Conservation (phyloP, 306 rosid species). For the Rosa multiflora region DNA sequence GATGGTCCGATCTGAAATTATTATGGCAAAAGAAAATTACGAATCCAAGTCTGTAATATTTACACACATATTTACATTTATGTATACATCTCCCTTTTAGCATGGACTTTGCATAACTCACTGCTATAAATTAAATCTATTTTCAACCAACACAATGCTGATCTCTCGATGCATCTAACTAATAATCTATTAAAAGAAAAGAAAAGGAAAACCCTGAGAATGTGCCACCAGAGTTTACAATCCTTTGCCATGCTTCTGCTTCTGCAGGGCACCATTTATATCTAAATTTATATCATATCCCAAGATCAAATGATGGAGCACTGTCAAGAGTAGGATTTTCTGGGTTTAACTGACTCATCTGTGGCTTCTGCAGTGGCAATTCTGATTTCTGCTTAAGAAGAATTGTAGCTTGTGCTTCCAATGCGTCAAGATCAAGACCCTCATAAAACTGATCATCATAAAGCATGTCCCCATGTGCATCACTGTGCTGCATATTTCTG, state of each 20-base stretch:
- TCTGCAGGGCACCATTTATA: slow-evolving; percentile 5
- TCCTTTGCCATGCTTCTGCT: not conserved
- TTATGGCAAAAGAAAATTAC: too few species aligned
- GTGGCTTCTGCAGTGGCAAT: slow-evolving; percentile 37
- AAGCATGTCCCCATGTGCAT: slow-evolving; percentile 34
- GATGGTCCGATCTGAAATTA: too few species aligned
- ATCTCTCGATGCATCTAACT: not conserved
- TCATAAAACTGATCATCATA: slow-evolving; percentile 70
- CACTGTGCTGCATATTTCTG: slow-evolving; percentile 28
- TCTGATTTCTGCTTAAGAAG: slow-evolving; percentile 61
- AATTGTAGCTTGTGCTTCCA: slow-evolving; percentile 77
- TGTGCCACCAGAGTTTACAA: not conserved
- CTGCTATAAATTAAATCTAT: not conserved
- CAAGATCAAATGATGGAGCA: slow-evolving; percentile 89
- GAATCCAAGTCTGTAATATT: not conserved
- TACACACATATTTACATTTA: not conserved
- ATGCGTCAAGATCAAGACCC: slow-evolving; percentile 69
- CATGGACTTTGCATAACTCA: not conserved
- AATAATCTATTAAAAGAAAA: not conserved
- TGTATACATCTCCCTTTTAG: not conserved
- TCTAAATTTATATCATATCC: slow-evolving; percentile 44
- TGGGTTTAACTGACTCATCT: slow-evolving; percentile 27
- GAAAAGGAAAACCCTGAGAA: not conserved
- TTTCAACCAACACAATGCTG: not conserved
- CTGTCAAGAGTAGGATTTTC: slow-evolving; percentile 22